These are phyloP conservation scores for Apiospora koreana DNA, from an alignment of 2,329 filamentous ascomycete species.

Conservation along the genomic window DNA sequence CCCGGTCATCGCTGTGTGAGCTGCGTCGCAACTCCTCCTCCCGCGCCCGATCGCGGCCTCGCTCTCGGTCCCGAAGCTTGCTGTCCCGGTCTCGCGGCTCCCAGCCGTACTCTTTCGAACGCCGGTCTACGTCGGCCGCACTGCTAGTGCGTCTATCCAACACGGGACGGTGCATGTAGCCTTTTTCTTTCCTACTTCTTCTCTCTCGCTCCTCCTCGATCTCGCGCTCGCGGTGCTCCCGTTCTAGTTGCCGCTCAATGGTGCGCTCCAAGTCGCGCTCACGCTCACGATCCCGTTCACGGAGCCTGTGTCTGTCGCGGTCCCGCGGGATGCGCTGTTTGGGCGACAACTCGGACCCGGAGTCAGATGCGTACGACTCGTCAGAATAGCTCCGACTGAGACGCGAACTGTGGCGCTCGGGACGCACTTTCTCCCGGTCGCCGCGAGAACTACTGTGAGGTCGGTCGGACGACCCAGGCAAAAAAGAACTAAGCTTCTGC, in stretches of 20 bases:
- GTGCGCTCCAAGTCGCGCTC: conserved; percentile 27
- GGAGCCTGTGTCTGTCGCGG: conserved; percentile 13
- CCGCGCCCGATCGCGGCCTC: conserved; percentile 32
- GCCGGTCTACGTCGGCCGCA: conserved; percentile 30
- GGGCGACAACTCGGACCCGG: conserved; percentile 25
- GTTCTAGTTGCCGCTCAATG: conserved; percentile 25
- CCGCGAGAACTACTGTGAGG: conserved; percentile 34
- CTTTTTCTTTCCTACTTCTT: conserved; percentile 25
- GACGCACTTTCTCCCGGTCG: conserved; percentile 24
- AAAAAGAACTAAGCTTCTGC: conserved; percentile 28
- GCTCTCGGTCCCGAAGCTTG: conserved; percentile 20
- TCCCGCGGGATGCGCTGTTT: conserved; percentile 21
- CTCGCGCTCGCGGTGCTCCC: conserved; percentile 15
- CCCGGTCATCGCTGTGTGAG: conserved; percentile 29
- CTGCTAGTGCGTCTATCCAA: conserved; percentile 31
- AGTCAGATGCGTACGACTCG: conserved; percentile 30
- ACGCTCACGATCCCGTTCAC: conserved; percentile 21
- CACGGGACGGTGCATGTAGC: conserved; percentile 26
- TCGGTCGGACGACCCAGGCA: conserved; percentile 27
- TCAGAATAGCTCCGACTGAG: conserved; percentile 29
- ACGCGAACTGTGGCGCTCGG: conserved; percentile 24
- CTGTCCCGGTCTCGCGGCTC: conserved; percentile 21
- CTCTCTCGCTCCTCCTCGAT: conserved; percentile 27
- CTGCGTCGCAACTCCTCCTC: conserved; percentile 32
- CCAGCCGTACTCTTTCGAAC: conserved; percentile 26